Conservation (phyloP, 805 yeast species). For the Metschnikowia vanudenii region DNA sequence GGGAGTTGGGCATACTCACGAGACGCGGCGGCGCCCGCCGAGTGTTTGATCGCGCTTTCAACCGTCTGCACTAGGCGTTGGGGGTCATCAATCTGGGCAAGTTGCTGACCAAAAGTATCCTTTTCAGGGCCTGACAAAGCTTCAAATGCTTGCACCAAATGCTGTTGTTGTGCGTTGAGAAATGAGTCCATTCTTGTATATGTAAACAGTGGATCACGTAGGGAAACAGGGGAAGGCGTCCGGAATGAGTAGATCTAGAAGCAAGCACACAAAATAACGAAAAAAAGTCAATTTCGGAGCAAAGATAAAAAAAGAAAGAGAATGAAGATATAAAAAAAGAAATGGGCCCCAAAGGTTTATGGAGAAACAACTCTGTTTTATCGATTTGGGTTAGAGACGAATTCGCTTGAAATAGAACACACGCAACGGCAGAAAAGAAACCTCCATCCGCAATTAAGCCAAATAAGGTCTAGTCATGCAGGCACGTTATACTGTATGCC, state of each 20-base stretch:
- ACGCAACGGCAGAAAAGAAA: too few species aligned
- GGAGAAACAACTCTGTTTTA: too few species aligned
- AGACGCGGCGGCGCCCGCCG: constrained; percentile 19
- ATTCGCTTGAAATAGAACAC: too few species aligned
- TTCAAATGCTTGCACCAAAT: constrained; percentile 50
- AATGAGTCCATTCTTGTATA: constrained; percentile 24
- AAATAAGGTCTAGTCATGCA: too few species aligned
- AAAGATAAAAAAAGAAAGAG: not conserved
- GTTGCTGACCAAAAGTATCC: constrained; percentile 38
- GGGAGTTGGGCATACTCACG: constrained; percentile 52
- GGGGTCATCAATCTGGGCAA: constrained; percentile 44
- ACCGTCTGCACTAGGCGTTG: constrained; percentile 40
- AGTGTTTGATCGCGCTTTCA: constrained; percentile 44
- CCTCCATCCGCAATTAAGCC: too few species aligned
- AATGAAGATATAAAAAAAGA: too few species aligned
- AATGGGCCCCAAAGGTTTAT: too few species aligned
- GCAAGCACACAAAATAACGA: not conserved
- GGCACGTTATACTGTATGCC: too few species aligned
- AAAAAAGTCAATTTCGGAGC: not conserved
- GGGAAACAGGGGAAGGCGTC: too few species aligned
- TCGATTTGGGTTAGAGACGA: too few species aligned
- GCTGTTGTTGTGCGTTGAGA: constrained; percentile 50
- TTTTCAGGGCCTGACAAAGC: constrained; percentile 34
- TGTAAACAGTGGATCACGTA: not conserved
- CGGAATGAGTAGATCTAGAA: too few species aligned